Evolutionary conservation across 768 basidiomycete genomes (phyloP).

Genomic region (Amanita thiersii): DNA sequence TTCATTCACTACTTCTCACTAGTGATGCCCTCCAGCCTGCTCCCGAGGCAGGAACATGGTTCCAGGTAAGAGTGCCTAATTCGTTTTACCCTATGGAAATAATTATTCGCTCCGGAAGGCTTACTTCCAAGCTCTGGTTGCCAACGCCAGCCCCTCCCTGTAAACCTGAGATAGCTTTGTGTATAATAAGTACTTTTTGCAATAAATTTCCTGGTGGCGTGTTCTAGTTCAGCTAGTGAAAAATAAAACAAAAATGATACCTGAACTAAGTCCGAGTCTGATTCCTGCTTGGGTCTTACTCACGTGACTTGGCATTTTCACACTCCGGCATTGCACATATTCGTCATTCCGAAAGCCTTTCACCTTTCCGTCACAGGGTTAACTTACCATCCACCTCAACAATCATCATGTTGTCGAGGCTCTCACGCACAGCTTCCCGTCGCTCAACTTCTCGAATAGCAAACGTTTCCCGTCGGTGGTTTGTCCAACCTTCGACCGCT

Average conservation of each 20-base stretch:
- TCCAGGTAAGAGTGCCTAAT: constrained; percentile 48
- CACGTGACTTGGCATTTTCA: constrained; percentile 4
- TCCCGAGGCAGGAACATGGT: constrained; percentile 60
- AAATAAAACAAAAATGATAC: no score
- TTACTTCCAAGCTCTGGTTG: constrained; percentile 53
- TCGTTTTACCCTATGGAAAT: no score
- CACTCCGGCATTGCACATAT: constrained; percentile 3
- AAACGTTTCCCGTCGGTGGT: constrained; percentile 37
- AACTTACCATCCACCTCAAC: constrained; percentile 8
- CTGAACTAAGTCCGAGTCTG: no score
- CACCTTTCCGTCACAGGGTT: no score
- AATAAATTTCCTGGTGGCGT: no score
- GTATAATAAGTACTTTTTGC: no score
- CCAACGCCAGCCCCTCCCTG: constrained; percentile 43
- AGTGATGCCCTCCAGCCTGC: constrained; percentile 49
- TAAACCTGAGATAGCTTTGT: constrained; percentile 22
- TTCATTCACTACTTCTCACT: constrained; percentile 9
- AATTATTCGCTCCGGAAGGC: no score
- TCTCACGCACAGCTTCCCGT: constrained; percentile 33
- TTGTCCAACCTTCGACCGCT: constrained; percentile 77
- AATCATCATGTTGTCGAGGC: constrained; percentile 48
- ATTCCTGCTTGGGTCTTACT: no score
- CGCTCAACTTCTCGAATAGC: constrained; percentile 21
- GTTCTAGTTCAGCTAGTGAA: no score
- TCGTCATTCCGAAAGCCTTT: constrained; percentile 6